Percentiles rank a stretch among this genome's conserved stretches.
phyloP scores from a whole-genome alignment of 805 yeast genomes.

The Lipomyces yamanashiensis region DNA sequence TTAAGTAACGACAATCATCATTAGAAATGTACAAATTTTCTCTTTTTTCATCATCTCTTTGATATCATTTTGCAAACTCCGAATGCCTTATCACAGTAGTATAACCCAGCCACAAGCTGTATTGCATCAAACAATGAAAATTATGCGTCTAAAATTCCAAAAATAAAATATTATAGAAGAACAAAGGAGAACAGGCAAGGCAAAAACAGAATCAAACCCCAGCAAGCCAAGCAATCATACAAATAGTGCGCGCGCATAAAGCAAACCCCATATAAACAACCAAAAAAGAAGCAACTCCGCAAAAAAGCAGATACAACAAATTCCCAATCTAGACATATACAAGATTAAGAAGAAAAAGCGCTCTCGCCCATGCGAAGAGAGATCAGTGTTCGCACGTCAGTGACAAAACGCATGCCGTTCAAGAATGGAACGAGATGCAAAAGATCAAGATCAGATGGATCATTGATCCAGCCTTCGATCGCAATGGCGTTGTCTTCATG shows the following conservation, averaged over 20 bases:
- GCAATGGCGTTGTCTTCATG: slow-evolving; percentile 88
- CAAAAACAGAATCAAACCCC: not conserved
- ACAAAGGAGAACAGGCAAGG: too few species aligned
- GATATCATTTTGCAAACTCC: too few species aligned
- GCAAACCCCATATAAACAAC: not conserved
- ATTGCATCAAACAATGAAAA: too few species aligned
- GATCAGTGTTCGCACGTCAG: slow-evolving; percentile 81
- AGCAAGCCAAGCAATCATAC: not conserved
- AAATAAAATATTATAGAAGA: too few species aligned
- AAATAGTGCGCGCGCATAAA: not conserved
- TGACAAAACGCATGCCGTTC: slow-evolving; percentile 72
- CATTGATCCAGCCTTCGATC: slow-evolving; percentile 98
- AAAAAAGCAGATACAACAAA: not conserved
- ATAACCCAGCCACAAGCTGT: too few species aligned
- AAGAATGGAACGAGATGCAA: slow-evolving; percentile 80
- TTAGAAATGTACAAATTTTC: too few species aligned
- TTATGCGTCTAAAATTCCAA: too few species aligned
- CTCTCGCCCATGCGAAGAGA: slow-evolving; percentile 52
- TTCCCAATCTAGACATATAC: not conserved
- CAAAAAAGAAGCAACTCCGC: slow-evolving; percentile 2
- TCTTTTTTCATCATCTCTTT: too few species aligned
- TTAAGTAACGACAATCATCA: not conserved
- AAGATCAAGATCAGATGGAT: slow-evolving; percentile 86
- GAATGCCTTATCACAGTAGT: too few species aligned
- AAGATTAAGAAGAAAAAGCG: slow-evolving; percentile 21